phyloP scores from a whole-genome alignment of 1,284 basidiomycete species.

The Naganishia sp. region DNA sequence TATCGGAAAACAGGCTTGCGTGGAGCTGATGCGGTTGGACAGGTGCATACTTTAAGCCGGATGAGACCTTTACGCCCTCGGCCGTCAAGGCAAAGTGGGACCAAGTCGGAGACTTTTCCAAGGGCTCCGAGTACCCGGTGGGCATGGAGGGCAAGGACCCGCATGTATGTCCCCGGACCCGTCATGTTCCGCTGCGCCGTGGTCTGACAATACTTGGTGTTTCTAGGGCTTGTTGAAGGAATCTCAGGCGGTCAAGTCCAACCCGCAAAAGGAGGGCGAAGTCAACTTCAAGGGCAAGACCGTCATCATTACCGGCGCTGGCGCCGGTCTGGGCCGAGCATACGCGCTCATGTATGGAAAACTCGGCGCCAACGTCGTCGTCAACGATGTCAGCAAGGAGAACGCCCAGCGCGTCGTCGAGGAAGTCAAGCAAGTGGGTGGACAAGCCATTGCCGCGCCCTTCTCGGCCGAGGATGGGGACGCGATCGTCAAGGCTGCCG shows the following conservation, averaged over 20 bases:
- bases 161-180: slow-evolving; percentile 55
- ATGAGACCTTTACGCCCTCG: slow-evolving; percentile 87
- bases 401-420: slow-evolving; percentile 80
- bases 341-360: slow-evolving; percentile 89
- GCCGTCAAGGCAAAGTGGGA: slow-evolving; percentile 84
- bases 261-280: slow-evolving; percentile 69
- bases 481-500: slow-evolving; percentile 79
- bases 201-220: not conserved
- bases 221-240: slow-evolving; percentile 59
- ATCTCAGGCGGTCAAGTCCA: slow-evolving; percentile 67
- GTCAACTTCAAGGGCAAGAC: slow-evolving; percentile 88
- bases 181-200: not conserved
- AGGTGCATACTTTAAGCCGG: slow-evolving; percentile 83
- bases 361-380: slow-evolving; percentile 91
- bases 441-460: slow-evolving; percentile 80
- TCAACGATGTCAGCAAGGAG: slow-evolving; percentile 92
- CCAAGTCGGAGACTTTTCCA: slow-evolving; percentile 78
- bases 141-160: slow-evolving; percentile 70
- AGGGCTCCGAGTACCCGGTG: slow-evolving; percentile 67
- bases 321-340: slow-evolving; percentile 85
- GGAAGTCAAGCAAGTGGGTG: slow-evolving; percentile 83
- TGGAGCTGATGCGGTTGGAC: not conserved
- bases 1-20: not conserved
- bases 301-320: slow-evolving; percentile 90
- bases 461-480: slow-evolving; percentile 87